Evolutionary conservation across 331 rosid genomes (phyloP).

Genomic region (Malus hybrid): DNA sequence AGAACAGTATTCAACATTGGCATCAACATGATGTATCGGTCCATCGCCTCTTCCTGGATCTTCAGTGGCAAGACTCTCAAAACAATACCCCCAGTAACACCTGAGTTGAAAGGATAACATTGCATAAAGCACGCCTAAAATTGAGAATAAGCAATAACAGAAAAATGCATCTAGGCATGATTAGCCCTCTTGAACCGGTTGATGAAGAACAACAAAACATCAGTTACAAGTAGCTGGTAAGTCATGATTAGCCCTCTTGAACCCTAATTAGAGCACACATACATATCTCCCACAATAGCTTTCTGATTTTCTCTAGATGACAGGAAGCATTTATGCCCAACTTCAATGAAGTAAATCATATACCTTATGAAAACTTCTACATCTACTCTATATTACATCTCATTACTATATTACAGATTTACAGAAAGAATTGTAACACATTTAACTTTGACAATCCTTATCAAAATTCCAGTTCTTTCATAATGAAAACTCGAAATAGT

Average conservation of each 20-base stretch:
- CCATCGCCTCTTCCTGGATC: slow-evolving; percentile 82
- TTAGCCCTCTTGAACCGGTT: neutral
- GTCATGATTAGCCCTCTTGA: no score
- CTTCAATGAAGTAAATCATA: neutral
- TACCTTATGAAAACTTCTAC: neutral
- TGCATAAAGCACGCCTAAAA: slow-evolving; percentile 1
- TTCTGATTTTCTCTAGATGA: neutral
- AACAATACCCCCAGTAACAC: slow-evolving; percentile 92
- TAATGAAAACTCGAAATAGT: neutral
- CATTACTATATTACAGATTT: neutral
- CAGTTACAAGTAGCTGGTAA: neutral
- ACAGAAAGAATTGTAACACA: neutral
- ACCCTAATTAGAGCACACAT: no score
- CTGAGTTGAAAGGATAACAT: slow-evolving; percentile 30
- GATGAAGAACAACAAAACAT: neutral
- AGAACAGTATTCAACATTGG: slow-evolving; percentile 88
- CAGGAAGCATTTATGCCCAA: neutral
- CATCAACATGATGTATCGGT: slow-evolving; percentile 78
- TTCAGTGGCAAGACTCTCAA: slow-evolving; percentile 97
- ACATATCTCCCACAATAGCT: neutral
- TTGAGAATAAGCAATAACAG: neutral
- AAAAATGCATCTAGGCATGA: neutral
- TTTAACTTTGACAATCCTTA: neutral
- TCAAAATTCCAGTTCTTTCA: neutral
- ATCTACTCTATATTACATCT: neutral